Evolutionary conservation across 108 stramenopile species (phyloP), one percentile per base, ranked within the genome.

Genomic region (Nannochloropsis oceanica): DNA sequence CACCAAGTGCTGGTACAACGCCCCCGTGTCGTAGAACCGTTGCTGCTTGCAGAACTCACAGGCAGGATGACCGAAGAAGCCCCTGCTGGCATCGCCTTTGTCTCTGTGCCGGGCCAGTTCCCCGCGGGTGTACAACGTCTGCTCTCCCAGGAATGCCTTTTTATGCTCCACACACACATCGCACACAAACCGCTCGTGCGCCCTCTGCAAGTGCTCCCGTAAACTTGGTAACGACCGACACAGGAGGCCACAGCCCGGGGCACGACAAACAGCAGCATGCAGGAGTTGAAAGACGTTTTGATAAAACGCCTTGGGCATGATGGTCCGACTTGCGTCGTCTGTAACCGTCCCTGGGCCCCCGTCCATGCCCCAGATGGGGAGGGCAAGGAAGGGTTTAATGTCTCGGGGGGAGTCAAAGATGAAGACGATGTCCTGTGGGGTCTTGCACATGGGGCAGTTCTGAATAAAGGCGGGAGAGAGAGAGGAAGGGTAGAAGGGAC

Each of bases 1-100:
- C 10, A 46, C 43, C 73, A 91, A 25, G 88, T 91, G 91, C 43
- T 86, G 79, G 81, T 89, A 89, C 25, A 91, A 82, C 24, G 83
- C 44, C 1, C 84, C 43, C 14, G 22, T 44, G 82, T 91, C 90
- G 44, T 91, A 91, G 88, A 81, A 91, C 8, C 91, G 85, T 7
- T n/a, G 59, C 2, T 43, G 27, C 50, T 88, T 86, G 87, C 91
- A 91, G 79, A 91, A 91, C 86, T 90, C 88, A 43, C 91, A 91
- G n/a, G 84, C 27, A 18, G 91, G 91, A 42, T 91, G 91, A 8
- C 91, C 91, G n/a, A 79, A 25, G 85, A 86, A 89, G 22, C 91
- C 91, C 14, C 82, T 82, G 82, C 73, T 43, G 25, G 88, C 79
- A 73, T 85, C 82, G 12, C 88, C 86, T 79, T 44, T 25, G 11